These are phyloP conservation scores for Gossypium davidsonii DNA, from an alignment of 441 rosid species.

Conservation along the genomic window DNA sequence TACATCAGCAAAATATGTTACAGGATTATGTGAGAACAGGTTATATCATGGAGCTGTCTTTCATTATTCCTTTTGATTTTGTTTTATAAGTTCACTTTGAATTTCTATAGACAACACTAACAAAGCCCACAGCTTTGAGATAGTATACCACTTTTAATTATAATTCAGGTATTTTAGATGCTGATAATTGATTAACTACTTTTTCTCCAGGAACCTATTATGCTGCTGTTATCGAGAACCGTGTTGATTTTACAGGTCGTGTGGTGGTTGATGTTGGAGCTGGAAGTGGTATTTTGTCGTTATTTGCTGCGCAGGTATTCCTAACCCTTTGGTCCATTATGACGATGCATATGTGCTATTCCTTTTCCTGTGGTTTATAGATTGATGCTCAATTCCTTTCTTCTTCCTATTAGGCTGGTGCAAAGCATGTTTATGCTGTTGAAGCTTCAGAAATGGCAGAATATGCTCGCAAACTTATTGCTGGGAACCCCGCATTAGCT, in stretches of 20 bases:
- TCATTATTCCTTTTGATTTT: slow-evolving; percentile 16
- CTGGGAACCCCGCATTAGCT: slow-evolving; percentile 68
- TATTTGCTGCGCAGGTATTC: slow-evolving; percentile 91
- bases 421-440: slow-evolving; percentile 94
- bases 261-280: slow-evolving; percentile 97
- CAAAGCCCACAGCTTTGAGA: background rate
- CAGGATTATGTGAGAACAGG: slow-evolving; percentile 98
- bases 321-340: background rate
- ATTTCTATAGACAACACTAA: background rate
- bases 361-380: background rate
- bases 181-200: background rate
- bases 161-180: background rate
- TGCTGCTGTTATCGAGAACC: slow-evolving; percentile 93
- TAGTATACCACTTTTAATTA: background rate
- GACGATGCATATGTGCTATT: slow-evolving; percentile 1
- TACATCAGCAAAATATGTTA: slow-evolving; percentile 94
- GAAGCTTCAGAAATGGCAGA: slow-evolving; percentile 99
- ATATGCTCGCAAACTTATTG: slow-evolving; percentile 84
- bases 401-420: slow-evolving; percentile 66
- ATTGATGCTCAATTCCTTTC: slow-evolving; percentile 13
- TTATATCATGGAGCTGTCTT: slow-evolving; percentile 26
- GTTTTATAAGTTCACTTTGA: background rate
- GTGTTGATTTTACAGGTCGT: slow-evolving; percentile 72
- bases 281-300: slow-evolving; percentile 92
- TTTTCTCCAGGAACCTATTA: slow-evolving; percentile 73